phyloP scores from a whole-genome alignment of 2,329 filamentous ascomycete genomes.

The Colletotrichum sp. region DNA sequence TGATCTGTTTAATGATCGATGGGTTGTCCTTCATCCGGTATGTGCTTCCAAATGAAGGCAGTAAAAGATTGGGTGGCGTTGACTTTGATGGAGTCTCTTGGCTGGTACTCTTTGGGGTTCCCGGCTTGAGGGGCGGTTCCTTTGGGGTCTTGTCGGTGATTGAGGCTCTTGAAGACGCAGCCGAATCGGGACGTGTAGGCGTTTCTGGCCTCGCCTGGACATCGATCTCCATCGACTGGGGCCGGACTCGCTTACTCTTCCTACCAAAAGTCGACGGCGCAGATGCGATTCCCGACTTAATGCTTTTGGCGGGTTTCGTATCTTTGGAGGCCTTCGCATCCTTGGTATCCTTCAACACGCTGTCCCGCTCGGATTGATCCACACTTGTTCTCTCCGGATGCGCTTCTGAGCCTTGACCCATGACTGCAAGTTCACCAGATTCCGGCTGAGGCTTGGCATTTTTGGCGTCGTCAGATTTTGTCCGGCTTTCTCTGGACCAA shows the following conservation, averaged over 20 bases:
- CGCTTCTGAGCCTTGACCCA: constrained; percentile 61
- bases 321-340: constrained; percentile 18
- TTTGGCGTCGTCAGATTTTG: constrained; percentile 36
- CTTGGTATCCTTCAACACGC: constrained; percentile 35
- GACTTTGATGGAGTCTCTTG: constrained; percentile 48
- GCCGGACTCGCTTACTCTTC: constrained; percentile 50
- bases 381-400: constrained; percentile 56
- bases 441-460: constrained; percentile 34
- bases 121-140: constrained; percentile 7
- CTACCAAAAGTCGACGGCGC: constrained; percentile 33
- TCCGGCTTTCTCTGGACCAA: constrained; percentile 68
- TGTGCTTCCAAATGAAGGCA: constrained; percentile 73
- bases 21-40: constrained; percentile 72
- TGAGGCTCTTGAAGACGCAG: constrained; percentile 24
- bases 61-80: constrained; percentile 63
- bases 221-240: constrained; percentile 54
- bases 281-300: constrained; percentile 28
- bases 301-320: constrained; percentile 12
- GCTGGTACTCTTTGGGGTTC: constrained; percentile 5
- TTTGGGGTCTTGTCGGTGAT: constrained; percentile 27
- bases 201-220: constrained; percentile 38
- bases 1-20: constrained; percentile 72
- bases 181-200: constrained; percentile 35
- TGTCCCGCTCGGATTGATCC: constrained; percentile 35
- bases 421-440: constrained; percentile 60